Base-by-base conservation (phyloP, 305 asterid species). In the Fraxinus platypoda region DNA sequence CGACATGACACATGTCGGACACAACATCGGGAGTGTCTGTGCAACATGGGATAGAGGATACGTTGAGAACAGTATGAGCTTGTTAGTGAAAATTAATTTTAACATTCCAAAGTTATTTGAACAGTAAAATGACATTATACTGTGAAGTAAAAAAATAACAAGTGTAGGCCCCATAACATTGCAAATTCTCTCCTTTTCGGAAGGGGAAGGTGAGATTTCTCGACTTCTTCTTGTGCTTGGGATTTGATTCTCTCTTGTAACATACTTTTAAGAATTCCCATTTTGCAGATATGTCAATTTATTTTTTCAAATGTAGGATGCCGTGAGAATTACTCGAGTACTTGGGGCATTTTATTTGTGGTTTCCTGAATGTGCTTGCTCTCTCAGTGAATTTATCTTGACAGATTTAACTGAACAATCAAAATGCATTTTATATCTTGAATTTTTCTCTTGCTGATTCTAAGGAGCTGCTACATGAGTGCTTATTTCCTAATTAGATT, bases 401-500 rank as follows among this genome's bases (percentile, higher is more conserved):
- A 8, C 62, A 46, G 57, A 19, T 1, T 43, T 37, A 23, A 37
- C 49, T 15, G 3, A 1, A 76, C 9, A 6, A 57, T 77, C 70
- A 21, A 49, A 62, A 62, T 62, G 30, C 64, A 76, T 85, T 49
- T 64, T 30, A 19, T 71, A 26, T 34, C 74, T 35, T 74, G 54
- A 19, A 70, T 68, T 57, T 25, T 76, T 81, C 78, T 54, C 19
- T 74, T 54, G 19, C 64, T 75, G 2, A 52, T 52, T 74, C 34
- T 19, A 49, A 28, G 62, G 52, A 68, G 79, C 81, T 78, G 37
- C 77, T 59, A 25, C 72, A 23, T 23, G 33, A 23, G 72, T 64
- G 72, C 31, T 62, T 46, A 81, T 70, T 64, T 77, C 57, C 71
- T 46, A 4, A 62, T 72, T 68, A 64, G 76, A 72, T 57, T 71